phyloP scores from a whole-genome alignment of 2,329 filamentous ascomycete genomes.

The Colletotrichum nymphaeae region DNA sequence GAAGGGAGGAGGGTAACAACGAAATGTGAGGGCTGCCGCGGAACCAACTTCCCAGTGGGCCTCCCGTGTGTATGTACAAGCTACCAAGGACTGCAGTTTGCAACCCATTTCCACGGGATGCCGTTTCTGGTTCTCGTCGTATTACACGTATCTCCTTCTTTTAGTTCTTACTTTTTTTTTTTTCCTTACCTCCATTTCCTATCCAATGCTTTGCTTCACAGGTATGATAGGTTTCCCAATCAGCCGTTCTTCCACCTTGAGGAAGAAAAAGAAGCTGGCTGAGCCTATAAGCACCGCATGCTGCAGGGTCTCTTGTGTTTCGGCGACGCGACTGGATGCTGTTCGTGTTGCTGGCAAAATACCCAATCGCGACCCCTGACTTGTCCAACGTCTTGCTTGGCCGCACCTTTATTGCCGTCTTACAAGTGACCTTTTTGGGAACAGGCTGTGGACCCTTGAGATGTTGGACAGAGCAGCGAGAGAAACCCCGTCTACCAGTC shows the following conservation, averaged over 20 bases:
- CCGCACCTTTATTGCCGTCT: not conserved
- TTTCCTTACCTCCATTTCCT: not conserved
- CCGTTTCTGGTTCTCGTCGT: not conserved
- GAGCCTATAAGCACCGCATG: constrained; percentile 20
- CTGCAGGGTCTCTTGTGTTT: constrained; percentile 30
- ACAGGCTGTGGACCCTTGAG: not conserved
- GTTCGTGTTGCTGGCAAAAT: not conserved
- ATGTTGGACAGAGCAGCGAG: not conserved
- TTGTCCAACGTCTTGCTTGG: constrained; percentile 13
- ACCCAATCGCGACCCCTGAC: not conserved
- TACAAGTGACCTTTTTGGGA: not conserved
- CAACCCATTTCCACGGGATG: not conserved
- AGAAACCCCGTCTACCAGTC: not conserved
- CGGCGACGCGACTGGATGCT: constrained; percentile 11
- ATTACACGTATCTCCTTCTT: not conserved
- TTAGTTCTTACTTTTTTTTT: not conserved
- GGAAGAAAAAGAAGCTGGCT: not conserved
- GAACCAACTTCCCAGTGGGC: not conserved
- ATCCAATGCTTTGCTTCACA: not conserved
- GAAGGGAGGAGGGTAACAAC: not conserved
- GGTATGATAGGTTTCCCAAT: not conserved
- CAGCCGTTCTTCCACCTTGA: not conserved
- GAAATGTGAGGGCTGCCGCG: not conserved
- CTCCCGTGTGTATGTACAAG: not conserved
- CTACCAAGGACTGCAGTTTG: not conserved